phyloP scores from a whole-genome alignment of 192 early-diverging fungal species.

The Coemansia sp. region DNA sequence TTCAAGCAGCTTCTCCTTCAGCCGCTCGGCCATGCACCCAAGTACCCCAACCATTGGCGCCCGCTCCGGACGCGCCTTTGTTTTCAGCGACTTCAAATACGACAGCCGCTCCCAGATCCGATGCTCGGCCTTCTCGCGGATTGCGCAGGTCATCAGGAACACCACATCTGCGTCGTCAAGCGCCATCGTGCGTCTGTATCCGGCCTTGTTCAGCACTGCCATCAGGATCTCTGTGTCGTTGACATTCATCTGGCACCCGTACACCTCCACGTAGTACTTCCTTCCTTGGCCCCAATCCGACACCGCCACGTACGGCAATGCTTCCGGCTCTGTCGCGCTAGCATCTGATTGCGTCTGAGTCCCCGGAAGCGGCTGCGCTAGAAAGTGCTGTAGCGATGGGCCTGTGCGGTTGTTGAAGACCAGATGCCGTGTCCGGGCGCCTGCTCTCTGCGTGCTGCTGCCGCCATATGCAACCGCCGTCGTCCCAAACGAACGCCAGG shows the following conservation, averaged over 20 bases:
- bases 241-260: constrained; percentile 83
- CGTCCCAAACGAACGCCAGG: neutral
- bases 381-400: constrained; percentile 53
- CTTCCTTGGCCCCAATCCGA: constrained; percentile 60
- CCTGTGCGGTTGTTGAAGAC: constrained; percentile 53
- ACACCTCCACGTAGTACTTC: constrained; percentile 76
- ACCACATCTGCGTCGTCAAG: constrained; percentile 65
- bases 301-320: constrained; percentile 46
- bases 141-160: constrained; percentile 77
- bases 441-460: neutral
- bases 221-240: constrained; percentile 80
- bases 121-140: constrained; percentile 75
- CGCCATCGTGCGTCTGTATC: constrained; percentile 62
- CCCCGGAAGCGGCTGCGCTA: constrained; percentile 34
- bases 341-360: neutral
- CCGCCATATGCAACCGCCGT: neutral
- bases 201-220: constrained; percentile 67
- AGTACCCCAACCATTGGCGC: constrained; percentile 73
- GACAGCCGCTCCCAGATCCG: constrained; percentile 70
- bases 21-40: constrained; percentile 79
- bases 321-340: constrained; percentile 22
- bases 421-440: constrained; percentile 20
- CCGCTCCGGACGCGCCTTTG: constrained; percentile 57
- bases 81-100: constrained; percentile 59
- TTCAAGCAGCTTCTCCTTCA: constrained; percentile 70